Conservation (phyloP, 2,329 filamentous ascomycete species). For the Seiridium cupressi region DNA sequence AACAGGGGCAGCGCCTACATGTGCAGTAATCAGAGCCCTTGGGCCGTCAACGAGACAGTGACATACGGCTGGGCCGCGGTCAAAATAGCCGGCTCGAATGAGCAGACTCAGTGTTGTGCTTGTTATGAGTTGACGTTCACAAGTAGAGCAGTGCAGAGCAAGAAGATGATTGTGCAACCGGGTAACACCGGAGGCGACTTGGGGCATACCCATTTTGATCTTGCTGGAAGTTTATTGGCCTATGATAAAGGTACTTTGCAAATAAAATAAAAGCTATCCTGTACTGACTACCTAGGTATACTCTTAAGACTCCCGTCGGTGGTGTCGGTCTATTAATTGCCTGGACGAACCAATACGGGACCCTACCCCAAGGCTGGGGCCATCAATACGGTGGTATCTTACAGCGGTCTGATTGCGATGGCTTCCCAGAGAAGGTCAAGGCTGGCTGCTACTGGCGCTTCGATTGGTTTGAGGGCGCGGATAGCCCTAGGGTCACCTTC, state of each 20-base stretch:
- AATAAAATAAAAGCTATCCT: too few relatives aligned
- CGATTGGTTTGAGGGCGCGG: conserved; percentile 59
- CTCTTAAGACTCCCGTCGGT: conserved; percentile 43
- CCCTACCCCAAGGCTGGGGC: conserved; percentile 50
- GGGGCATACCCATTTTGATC: conserved; percentile 53
- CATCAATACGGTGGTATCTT: conserved; percentile 57
- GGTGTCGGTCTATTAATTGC: conserved; percentile 53
- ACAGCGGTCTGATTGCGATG: conserved; percentile 47
- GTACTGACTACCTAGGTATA: too few relatives aligned
- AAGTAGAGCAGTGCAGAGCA: conserved; percentile 48
- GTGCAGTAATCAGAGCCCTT: conserved; percentile 62
- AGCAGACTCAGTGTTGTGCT: conserved; percentile 63
- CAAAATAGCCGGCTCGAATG: conserved; percentile 50
- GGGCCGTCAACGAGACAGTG: conserved; percentile 55
- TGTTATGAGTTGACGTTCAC: conserved; percentile 63
- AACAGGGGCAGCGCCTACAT: conserved; percentile 56
- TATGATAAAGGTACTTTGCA: too few relatives aligned
- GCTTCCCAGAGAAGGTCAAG: conserved; percentile 52
- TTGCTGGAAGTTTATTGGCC: conserved; percentile 33
- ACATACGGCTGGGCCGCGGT: conserved; percentile 67
- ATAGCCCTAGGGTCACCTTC: conserved; percentile 56
- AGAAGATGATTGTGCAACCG: conserved; percentile 60
- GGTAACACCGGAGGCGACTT: conserved; percentile 58
- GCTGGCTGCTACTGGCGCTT: conserved; percentile 62
- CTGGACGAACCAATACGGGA: conserved; percentile 41